Evolutionary conservation across 1,284 basidiomycete genomes (phyloP).

Genomic region (Ceratobasidium theobromae): DNA sequence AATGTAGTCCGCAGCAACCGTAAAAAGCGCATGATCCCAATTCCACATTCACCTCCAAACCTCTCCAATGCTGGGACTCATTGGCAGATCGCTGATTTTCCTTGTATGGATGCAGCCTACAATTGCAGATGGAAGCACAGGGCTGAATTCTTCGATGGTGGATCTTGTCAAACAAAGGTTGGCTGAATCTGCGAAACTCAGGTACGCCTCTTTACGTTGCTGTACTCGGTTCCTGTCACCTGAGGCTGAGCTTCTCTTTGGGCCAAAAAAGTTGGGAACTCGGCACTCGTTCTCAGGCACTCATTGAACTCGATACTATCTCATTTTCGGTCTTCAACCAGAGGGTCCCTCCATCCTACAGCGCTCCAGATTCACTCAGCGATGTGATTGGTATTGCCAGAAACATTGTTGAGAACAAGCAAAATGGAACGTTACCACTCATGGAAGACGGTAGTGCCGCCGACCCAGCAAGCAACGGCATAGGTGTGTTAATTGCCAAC

Average conservation of each 20-base stretch:
- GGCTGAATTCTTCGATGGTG: slow-evolving; percentile 15
- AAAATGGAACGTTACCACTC: neutral
- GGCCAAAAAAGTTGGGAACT: slow-evolving; percentile 21
- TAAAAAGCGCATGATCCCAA: too few species aligned
- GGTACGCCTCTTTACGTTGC: neutral
- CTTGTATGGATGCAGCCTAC: neutral
- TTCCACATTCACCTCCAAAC: too few species aligned
- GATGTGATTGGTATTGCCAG: slow-evolving; percentile 33
- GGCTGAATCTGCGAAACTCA: slow-evolving; percentile 19
- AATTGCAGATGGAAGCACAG: slow-evolving; percentile 15
- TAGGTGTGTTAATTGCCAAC: slow-evolving; percentile 9
- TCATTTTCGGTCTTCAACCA: slow-evolving; percentile 32
- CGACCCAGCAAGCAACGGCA: slow-evolving; percentile 32
- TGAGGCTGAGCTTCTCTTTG: neutral
- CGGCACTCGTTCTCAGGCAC: slow-evolving; percentile 15
- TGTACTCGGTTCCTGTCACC: neutral
- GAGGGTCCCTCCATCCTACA: slow-evolving; percentile 29
- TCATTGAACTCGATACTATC: slow-evolving; percentile 34
- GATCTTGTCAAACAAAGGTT: slow-evolving; percentile 19
- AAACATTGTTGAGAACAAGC: slow-evolving; percentile 17
- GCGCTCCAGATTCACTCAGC: slow-evolving; percentile 21
- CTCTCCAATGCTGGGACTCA: neutral
- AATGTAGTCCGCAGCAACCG: too few species aligned
- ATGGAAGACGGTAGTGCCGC: slow-evolving; percentile 35
- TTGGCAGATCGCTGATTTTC: neutral